Conservation (phyloP, 2,329 filamentous ascomycete species). For the Coniochaeta prunicola region DNA sequence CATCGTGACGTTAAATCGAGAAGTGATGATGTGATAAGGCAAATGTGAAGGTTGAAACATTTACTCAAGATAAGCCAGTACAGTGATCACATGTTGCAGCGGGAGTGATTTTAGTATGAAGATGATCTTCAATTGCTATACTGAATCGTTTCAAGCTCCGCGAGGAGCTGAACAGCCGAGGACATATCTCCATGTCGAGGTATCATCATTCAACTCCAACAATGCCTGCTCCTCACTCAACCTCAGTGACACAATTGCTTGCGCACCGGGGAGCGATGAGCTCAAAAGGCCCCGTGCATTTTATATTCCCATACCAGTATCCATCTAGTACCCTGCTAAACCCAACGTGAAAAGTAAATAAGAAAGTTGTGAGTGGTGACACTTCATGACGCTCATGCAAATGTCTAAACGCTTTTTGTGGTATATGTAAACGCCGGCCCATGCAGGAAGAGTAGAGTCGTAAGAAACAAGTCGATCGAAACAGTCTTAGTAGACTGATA, state of each 20-base stretch:
- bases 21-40: background rate
- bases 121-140: background rate
- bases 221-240: slow-evolving; percentile 6
- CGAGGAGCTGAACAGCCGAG: background rate
- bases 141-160: background rate
- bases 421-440: slow-evolving; percentile 17
- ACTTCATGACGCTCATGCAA: slow-evolving; percentile 6
- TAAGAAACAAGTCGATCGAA: background rate
- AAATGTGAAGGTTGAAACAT: background rate
- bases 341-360: slow-evolving; percentile 1
- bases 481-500: slow-evolving; percentile 45
- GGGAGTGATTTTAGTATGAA: background rate
- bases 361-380: slow-evolving; percentile 4
- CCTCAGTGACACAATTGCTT: slow-evolving; percentile 1
- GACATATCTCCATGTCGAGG: background rate
- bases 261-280: slow-evolving; percentile 8
- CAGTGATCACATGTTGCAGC: background rate
- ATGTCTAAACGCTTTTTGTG: background rate
- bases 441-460: slow-evolving; percentile 13
- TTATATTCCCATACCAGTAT: background rate
- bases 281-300: background rate
- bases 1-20: background rate
- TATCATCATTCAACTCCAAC: background rate
- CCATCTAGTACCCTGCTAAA: background rate
- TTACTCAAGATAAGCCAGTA: background rate